Evolutionary conservation across 176 grass and related monocot genomes (phyloP), one percentile per base, ranked within the genome.

Genomic region (Phoenix roebelenii): DNA sequence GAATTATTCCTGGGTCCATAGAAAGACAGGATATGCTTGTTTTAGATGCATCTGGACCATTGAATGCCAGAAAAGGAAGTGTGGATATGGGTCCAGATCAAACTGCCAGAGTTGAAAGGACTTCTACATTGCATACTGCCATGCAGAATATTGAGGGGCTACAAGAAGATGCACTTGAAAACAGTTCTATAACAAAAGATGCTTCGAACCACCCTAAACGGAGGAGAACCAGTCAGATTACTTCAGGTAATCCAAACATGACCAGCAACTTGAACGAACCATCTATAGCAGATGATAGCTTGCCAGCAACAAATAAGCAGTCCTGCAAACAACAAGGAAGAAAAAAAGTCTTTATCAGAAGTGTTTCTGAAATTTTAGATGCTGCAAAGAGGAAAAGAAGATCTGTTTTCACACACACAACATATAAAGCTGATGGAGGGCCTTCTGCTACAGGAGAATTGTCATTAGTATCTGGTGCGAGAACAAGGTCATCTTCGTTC

Each of bases 141-240:
- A 44, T 44, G 9, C 35, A 44, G 35, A 44, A 44, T 44, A 44
- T 44, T 12, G 35, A 44, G 35, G 1, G 9, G 2, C 35, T 44
- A 44, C 35, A 44, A 44, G 23, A 54, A 60, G 61, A 63, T 44
- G 57, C 65, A 67, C 62, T 66, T 66, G 58, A 66, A 62, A 69
- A 57, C 53, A 25, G 50, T 59, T 69, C 52, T 63, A 15, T 71
- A 35, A 48, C 25, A 53, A 65, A 68, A 64, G 19, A 81, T 78
- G 57, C 22, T 73, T 51, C 51, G 64, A 69, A 72, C 66, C 71
- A 75, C 48, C 77, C 81, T 65, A 81, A 75, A 75, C 53, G 58
- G 67, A 89, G 52, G 66, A 89, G 67, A 65, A 78, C 86, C 51
- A 49, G 28, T 50, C 73, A 60, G n/a, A 66, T 68, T 71, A 60